phyloP scores from a whole-genome alignment of 768 basidiomycete species.

The Kwoniella pini region DNA sequence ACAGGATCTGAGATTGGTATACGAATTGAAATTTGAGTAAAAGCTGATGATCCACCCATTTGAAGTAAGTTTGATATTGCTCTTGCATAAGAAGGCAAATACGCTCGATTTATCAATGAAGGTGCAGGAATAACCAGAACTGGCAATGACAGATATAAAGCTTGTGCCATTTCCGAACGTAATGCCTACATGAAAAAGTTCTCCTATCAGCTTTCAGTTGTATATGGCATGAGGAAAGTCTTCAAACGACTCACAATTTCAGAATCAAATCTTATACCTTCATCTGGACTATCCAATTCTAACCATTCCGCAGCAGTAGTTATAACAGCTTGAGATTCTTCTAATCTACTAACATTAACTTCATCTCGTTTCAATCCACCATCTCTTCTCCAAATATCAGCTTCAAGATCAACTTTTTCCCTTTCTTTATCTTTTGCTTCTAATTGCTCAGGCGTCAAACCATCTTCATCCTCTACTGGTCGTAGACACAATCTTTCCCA shows the following conservation, averaged over 20 bases:
- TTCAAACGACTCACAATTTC: constrained; percentile 90
- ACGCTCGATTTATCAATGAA: constrained; percentile 64
- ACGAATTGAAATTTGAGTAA: constrained; percentile 71
- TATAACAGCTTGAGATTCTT: constrained; percentile 60
- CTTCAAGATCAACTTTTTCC: constrained; percentile 58
- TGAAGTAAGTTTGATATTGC: constrained; percentile 72
- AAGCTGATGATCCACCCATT: constrained; percentile 65
- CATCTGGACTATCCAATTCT: constrained; percentile 86
- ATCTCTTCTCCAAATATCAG: constrained; percentile 83
- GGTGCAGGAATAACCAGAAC: constrained; percentile 87
- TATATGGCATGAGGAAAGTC: too few relatives aligned
- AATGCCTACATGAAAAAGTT: constrained; percentile 69
- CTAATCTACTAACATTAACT: constrained; percentile 84
- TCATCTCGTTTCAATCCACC: constrained; percentile 79
- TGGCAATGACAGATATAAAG: constrained; percentile 83
- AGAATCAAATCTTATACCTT: constrained; percentile 92
- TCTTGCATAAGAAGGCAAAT: constrained; percentile 90
- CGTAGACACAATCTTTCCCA: constrained; percentile 86
- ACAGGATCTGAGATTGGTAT: constrained; percentile 57
- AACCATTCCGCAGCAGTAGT: constrained; percentile 90
- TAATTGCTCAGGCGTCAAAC: constrained; percentile 26
- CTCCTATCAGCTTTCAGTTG: neutral
- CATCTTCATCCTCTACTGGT: constrained; percentile 43
- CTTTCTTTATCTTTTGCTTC: constrained; percentile 51
- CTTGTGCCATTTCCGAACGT: constrained; percentile 87